These are phyloP conservation scores for Bryum argenteum DNA, from an alignment of 225 moss, liverwort and hornwort genomes.

Conservation along the genomic window DNA sequence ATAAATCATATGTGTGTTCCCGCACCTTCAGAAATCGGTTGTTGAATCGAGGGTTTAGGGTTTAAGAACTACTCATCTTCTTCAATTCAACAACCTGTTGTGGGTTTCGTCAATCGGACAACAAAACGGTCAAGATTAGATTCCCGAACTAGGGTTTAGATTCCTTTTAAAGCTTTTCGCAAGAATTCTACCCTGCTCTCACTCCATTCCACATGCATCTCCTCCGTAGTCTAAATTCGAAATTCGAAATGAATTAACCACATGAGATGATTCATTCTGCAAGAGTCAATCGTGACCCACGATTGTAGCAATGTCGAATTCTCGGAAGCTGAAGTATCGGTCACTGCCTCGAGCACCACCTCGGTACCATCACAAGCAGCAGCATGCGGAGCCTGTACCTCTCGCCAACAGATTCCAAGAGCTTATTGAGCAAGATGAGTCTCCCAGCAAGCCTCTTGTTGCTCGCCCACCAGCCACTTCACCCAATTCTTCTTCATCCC, in stretches of 20 bases:
- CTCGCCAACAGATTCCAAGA: slow-evolving; percentile 56
- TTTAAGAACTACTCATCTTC: background rate
- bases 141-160: background rate
- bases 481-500: background rate
- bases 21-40: background rate
- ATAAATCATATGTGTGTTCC: too few relatives aligned
- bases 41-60: background rate
- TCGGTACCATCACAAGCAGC: slow-evolving; percentile 28
- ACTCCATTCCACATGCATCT: background rate
- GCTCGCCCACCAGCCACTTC: background rate
- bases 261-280: too few relatives aligned
- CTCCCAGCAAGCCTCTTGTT: background rate
- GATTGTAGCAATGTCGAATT: slow-evolving; percentile 38
- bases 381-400: slow-evolving; percentile 47
- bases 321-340: slow-evolving; percentile 47
- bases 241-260: too few relatives aligned
- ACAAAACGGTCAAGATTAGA: background rate
- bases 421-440: slow-evolving; percentile 53
- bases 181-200: too few relatives aligned
- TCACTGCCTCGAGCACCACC: slow-evolving; percentile 33
- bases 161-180: too few relatives aligned
- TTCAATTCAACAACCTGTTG: too few relatives aligned
- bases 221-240: too few relatives aligned
- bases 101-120: background rate
- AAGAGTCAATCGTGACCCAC: too few relatives aligned